A percentile compares a stretch with the other conserved stretches of the same genome.
phyloP scores from a whole-genome alignment of 371 early-diverging fungal species.

The Apophysomyces trapeziformis region DNA sequence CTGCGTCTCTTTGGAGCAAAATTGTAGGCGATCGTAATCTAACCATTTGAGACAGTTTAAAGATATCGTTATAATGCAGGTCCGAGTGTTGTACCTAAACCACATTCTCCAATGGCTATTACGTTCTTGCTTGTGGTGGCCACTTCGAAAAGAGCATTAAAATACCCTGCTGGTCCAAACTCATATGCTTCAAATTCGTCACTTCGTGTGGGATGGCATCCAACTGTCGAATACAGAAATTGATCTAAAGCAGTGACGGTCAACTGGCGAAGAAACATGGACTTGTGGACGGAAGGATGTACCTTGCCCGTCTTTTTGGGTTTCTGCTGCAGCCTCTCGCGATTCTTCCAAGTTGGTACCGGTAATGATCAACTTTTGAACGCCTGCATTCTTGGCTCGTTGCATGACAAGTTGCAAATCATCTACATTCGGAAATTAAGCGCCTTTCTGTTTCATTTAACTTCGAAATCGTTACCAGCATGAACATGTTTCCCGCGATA shows the following conservation, averaged over 20 bases:
- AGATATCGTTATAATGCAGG: neutral
- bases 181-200: conserved; percentile 66
- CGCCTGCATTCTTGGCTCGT: conserved; percentile 69
- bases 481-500: conserved; percentile 83
- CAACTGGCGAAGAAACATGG: neutral
- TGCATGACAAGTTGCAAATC: conserved; percentile 69
- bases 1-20: conserved; percentile 80
- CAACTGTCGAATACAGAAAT: conserved; percentile 77
- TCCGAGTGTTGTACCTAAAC: conserved; percentile 58
- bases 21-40: conserved; percentile 91
- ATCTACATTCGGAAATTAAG: conserved; percentile 41
- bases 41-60: conserved; percentile 3
- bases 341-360: conserved; percentile 73
- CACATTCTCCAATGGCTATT: conserved; percentile 93
- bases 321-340: conserved; percentile 43
- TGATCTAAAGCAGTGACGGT: conserved; percentile 10
- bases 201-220: conserved; percentile 89
- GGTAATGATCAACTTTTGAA: conserved; percentile 78
- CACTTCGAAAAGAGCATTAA: conserved; percentile 51
- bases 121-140: conserved; percentile 53
- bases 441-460: neutral
- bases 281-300: neutral
- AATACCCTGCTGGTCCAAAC: conserved; percentile 68
- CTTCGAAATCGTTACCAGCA: conserved; percentile 41
- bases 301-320: conserved; percentile 10